Percentiles rank a stretch among this genome's conserved stretches.
These are phyloP conservation scores for Tanacetum coccineum DNA, from an alignment of 129 eudicot genomes.

Conservation along the genomic window DNA sequence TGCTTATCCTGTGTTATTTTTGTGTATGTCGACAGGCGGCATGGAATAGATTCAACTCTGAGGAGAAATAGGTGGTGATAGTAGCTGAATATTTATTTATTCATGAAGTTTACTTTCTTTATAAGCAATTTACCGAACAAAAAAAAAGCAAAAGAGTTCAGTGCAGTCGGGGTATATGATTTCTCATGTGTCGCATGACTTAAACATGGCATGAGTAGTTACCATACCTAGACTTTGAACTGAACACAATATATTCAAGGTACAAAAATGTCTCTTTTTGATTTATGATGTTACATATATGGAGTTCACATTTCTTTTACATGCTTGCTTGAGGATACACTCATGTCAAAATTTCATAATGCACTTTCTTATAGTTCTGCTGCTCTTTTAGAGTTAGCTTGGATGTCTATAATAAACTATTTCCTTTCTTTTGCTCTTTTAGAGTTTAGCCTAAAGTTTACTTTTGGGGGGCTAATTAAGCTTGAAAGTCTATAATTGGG, in stretches of 20 bases:
- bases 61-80: conserved; percentile 46
- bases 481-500: too few relatives aligned
- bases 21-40: conserved; percentile 59
- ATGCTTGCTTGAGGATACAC: not conserved
- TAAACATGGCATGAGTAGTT: conserved; percentile 19
- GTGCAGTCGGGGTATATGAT: too few relatives aligned
- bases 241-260: too few relatives aligned
- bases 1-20: not conserved
- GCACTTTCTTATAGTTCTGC: not conserved
- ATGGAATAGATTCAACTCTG: conserved; percentile 81
- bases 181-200: too few relatives aligned
- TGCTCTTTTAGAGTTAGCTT: too few relatives aligned
- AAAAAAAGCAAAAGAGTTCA: not conserved
- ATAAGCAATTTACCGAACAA: conserved; percentile 12
- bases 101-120: not conserved
- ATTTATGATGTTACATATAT: not conserved
- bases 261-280: too few relatives aligned
- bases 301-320: conserved; percentile 1
- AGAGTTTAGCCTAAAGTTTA: too few relatives aligned
- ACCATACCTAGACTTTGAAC: conserved; percentile 17
- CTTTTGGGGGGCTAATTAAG: too few relatives aligned
- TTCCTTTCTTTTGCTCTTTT: too few relatives aligned
- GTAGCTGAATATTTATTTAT: conserved; percentile 16
- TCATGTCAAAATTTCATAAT: not conserved
- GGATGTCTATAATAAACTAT: not conserved